These are phyloP conservation scores for Microdochium nivale DNA, from an alignment of 2,329 filamentous ascomycete species.

Conservation along the genomic window DNA sequence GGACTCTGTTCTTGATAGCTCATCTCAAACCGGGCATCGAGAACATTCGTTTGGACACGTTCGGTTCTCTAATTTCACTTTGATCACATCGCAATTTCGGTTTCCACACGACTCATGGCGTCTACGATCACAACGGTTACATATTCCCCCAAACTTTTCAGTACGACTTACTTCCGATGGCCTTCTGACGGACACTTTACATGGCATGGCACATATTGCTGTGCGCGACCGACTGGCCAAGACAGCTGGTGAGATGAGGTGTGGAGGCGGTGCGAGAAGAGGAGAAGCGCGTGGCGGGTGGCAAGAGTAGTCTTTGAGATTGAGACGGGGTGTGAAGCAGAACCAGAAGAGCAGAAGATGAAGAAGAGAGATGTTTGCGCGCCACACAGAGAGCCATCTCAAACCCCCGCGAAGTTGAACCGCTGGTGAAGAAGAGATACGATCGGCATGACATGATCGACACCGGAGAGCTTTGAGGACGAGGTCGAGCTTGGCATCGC, in stretches of 20 bases:
- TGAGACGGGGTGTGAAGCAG: not conserved
- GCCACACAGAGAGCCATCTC: too few relatives aligned
- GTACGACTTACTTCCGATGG: not conserved
- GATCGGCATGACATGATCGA: not conserved
- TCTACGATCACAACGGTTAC: not conserved
- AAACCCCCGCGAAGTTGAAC: not conserved
- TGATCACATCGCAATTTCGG: not conserved
- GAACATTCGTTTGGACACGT: not conserved
- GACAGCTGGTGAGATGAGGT: not conserved
- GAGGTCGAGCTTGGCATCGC: not conserved
- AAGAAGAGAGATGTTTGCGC: not conserved
- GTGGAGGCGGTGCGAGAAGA: not conserved
- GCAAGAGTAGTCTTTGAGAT: slow-evolving; percentile 1
- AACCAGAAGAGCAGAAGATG: not conserved
- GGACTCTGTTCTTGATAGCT: not conserved
- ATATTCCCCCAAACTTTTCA: not conserved
- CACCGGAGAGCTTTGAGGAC: not conserved
- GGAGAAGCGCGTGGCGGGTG: not conserved
- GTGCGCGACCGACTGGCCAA: not conserved
- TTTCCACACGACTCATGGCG: not conserved
- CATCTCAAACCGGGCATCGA: not conserved
- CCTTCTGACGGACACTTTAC: not conserved
- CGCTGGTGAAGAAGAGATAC: not conserved
- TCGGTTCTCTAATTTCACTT: not conserved
- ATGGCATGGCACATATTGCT: not conserved